Evolutionary conservation across 2,329 filamentous ascomycete species (phyloP).

Genomic region (Aspergillus flavus): DNA sequence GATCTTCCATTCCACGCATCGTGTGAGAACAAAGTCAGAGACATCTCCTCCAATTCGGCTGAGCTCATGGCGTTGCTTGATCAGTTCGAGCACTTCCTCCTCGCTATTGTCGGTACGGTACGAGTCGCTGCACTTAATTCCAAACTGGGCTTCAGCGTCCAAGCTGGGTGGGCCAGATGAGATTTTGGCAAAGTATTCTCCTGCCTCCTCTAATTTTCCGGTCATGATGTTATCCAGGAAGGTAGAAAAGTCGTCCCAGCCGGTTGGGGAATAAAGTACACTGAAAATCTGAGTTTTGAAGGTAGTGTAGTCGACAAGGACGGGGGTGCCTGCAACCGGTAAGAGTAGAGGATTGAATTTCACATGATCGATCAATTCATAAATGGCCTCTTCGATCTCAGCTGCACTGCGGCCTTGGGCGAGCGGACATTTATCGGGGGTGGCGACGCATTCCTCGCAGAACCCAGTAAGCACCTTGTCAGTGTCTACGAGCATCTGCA

Average conservation of each 20-base stretch:
- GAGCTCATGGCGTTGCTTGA: neutral
- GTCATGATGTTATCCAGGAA: neutral
- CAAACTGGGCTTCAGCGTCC: neutral
- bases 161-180: neutral
- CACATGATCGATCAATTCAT: neutral
- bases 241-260: neutral
- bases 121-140: neutral
- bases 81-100: neutral
- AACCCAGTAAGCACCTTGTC: constrained; percentile 6
- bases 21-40: constrained; percentile 7
- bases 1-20: constrained; percentile 24
- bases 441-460: neutral
- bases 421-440: neutral
- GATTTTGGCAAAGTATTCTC: neutral
- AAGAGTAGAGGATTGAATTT: neutral
- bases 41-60: constrained; percentile 7
- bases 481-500: neutral
- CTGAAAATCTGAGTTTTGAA: neutral
- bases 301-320: neutral
- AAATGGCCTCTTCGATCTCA: neutral
- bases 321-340: neutral
- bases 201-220: neutral
- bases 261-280: neutral
- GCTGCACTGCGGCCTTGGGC: neutral
- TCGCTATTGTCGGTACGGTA: neutral